These are phyloP conservation scores for Xylariaceae sp. DNA, from an alignment of 2,329 filamentous ascomycete genomes.

Conservation along the genomic window DNA sequence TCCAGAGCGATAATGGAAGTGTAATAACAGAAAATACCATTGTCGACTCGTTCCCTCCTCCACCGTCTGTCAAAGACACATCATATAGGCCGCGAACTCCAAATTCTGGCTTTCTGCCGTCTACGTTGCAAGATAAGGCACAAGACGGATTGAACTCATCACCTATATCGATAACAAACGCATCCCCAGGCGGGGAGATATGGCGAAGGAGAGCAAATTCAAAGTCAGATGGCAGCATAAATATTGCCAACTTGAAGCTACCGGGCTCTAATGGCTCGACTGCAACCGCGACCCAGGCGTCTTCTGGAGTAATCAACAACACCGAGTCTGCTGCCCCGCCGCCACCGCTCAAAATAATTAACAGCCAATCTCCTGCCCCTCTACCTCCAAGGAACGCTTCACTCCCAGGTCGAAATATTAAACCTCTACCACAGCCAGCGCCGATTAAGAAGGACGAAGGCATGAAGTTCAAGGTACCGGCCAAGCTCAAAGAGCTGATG, in stretches of 20 bases:
- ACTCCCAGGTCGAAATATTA: slow-evolving; percentile 26
- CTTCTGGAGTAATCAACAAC: slow-evolving; percentile 10
- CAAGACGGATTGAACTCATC: slow-evolving; percentile 16
- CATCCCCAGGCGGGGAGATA: slow-evolving; percentile 32
- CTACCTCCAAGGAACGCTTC: slow-evolving; percentile 25
- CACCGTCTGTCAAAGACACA: slow-evolving; percentile 29
- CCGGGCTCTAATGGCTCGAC: slow-evolving; percentile 49
- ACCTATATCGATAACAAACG: slow-evolving; percentile 18
- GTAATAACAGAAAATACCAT: slow-evolving; percentile 19
- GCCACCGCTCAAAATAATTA: slow-evolving; percentile 11
- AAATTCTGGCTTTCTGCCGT: slow-evolving; percentile 13
- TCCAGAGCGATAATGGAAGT: slow-evolving; percentile 19
- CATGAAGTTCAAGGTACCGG: slow-evolving; percentile 13
- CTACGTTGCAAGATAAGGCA: slow-evolving; percentile 6
- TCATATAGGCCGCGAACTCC: slow-evolving; percentile 24
- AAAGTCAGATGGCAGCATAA: slow-evolving; percentile 44
- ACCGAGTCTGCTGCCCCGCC: slow-evolving; percentile 20
- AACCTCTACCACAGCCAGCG: slow-evolving; percentile 19
- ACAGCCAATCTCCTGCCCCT: slow-evolving; percentile 3
- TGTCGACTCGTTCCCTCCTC: slow-evolving; percentile 27
- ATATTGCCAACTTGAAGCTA: slow-evolving; percentile 47
- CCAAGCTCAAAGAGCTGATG: slow-evolving; percentile 22
- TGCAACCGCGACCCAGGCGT: slow-evolving; percentile 21
- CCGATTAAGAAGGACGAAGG: slow-evolving; percentile 14
- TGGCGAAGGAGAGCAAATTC: slow-evolving; percentile 49